These are phyloP conservation scores for Gymnopilus junonius DNA, from an alignment of 768 basidiomycete genomes.

Conservation along the genomic window DNA sequence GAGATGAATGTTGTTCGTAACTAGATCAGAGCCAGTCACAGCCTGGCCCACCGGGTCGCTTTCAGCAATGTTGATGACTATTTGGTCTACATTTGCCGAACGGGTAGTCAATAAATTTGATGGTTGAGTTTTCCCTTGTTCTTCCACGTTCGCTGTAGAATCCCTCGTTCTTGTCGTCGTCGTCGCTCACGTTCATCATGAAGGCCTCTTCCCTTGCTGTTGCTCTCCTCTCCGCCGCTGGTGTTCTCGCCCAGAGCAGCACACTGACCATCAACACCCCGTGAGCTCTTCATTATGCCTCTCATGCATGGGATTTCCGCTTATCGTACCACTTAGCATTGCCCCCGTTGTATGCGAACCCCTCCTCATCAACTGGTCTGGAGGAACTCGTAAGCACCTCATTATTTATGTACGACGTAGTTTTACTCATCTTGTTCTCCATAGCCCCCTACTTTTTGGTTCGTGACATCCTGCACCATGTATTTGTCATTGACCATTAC, in stretches of 20 bases:
- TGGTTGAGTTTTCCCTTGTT: slow-evolving; percentile 25
- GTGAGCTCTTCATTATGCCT: slow-evolving; percentile 45
- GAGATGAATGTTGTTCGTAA: background rate
- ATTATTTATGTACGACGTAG: background rate
- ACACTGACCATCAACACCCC: slow-evolving; percentile 67
- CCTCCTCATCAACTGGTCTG: slow-evolving; percentile 54
- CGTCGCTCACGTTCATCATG: slow-evolving; percentile 43
- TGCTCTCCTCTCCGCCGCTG: slow-evolving; percentile 43
- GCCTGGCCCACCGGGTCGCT: background rate
- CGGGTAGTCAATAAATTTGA: slow-evolving; percentile 28
- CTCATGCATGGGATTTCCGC: background rate
- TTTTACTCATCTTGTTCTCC: slow-evolving; percentile 14
- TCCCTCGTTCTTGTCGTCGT: slow-evolving; percentile 28
- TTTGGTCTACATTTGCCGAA: slow-evolving; percentile 10
- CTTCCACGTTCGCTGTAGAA: slow-evolving; percentile 25
- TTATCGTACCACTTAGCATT: slow-evolving; percentile 36
- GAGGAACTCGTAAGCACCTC: slow-evolving; percentile 54
- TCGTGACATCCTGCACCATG: slow-evolving; percentile 30
- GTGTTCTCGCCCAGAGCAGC: slow-evolving; percentile 45
- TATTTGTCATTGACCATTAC: slow-evolving; percentile 1
- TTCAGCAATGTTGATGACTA: slow-evolving; percentile 10
- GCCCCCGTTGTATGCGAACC: slow-evolving; percentile 63
- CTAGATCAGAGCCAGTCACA: too few species aligned
- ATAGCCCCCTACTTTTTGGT: slow-evolving; percentile 71
- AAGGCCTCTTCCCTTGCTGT: slow-evolving; percentile 46